Evolutionary conservation across 768 basidiomycete species (phyloP).

Genomic region (Termitomyces sp.): DNA sequence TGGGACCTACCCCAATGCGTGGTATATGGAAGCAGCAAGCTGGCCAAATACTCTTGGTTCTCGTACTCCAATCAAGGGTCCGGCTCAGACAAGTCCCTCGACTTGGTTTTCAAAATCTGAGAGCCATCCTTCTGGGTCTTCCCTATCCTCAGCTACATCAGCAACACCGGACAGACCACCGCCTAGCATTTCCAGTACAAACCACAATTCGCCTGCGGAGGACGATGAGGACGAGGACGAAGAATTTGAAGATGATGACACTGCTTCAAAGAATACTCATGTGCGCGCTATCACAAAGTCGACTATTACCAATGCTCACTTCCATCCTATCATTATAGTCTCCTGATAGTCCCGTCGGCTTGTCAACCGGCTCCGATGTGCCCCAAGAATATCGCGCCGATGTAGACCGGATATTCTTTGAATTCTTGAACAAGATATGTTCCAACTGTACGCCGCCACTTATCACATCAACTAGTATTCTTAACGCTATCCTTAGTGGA

Average conservation of each 20-base stretch:
- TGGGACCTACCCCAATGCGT: slow-evolving; percentile 33
- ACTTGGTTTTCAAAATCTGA: slow-evolving; percentile 16
- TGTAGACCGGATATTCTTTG: slow-evolving; percentile 88
- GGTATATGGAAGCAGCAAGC: slow-evolving; percentile 23
- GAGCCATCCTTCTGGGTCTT: slow-evolving; percentile 10
- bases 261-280: slow-evolving; percentile 14
- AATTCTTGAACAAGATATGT: slow-evolving; percentile 82
- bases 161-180: slow-evolving; percentile 21
- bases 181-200: slow-evolving; percentile 20
- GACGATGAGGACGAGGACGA: slow-evolving; percentile 39
- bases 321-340: slow-evolving; percentile 13
- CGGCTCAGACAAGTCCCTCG: slow-evolving; percentile 5
- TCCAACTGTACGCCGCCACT: slow-evolving; percentile 64
- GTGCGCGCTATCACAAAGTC: slow-evolving; percentile 4
- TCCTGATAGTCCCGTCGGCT: slow-evolving; percentile 23
- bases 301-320: slow-evolving; percentile 1
- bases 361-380: slow-evolving; percentile 41
- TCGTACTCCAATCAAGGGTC: not conserved
- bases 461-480: slow-evolving; percentile 12
- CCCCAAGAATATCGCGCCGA: slow-evolving; percentile 76
- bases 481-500: slow-evolving; percentile 54
- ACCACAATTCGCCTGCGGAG: slow-evolving; percentile 37
- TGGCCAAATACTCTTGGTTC: slow-evolving; percentile 12
- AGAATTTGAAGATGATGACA: slow-evolving; percentile 27
- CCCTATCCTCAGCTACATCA: slow-evolving; percentile 18